Conservation (phyloP, 2,329 filamentous ascomycete species). For the Incumbomyces lentus region DNA sequence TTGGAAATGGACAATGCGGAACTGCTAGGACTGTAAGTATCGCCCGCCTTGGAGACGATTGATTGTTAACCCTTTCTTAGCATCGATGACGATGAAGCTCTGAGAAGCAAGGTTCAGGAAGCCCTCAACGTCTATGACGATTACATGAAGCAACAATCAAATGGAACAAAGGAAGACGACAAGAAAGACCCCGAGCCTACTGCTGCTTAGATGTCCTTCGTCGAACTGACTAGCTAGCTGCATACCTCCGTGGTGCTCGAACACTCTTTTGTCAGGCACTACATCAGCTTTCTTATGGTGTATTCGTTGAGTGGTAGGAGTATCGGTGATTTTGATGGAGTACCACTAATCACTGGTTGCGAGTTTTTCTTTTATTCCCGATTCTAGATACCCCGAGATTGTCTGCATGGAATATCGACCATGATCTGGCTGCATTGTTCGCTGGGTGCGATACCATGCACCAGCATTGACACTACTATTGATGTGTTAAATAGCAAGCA, state of each 20-base stretch:
- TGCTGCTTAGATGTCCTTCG: conserved; percentile 9
- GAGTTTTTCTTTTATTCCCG: not conserved
- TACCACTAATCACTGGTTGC: not conserved
- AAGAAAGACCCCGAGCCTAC: conserved; percentile 17
- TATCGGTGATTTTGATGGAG: conserved; percentile 5
- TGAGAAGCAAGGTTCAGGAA: conserved; percentile 94
- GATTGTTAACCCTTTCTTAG: conserved; percentile 37
- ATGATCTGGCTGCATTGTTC: conserved; percentile 2
- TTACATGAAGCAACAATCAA: conserved; percentile 78
- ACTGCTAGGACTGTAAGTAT: conserved; percentile 84
- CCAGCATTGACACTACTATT: not conserved
- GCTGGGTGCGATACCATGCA: not conserved
- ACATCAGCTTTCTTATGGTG: not conserved
- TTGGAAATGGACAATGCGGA: conserved; percentile 98
- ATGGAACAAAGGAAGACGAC: conserved; percentile 20
- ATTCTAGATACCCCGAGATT: conserved; percentile 9
- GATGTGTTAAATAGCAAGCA: conserved; percentile 3
- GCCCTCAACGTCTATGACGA: conserved; percentile 94
- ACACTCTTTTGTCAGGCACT: conserved; percentile 1
- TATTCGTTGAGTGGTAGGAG: conserved; percentile 4
- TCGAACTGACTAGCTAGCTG: not conserved
- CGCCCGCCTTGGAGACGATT: conserved; percentile 14
- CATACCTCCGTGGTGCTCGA: not conserved
- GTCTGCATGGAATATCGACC: conserved; percentile 4
- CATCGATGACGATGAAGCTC: conserved; percentile 77